Base-by-base conservation (phyloP, 2,329 filamentous ascomycete species). In the Pestalotiopsis fici region DNA sequence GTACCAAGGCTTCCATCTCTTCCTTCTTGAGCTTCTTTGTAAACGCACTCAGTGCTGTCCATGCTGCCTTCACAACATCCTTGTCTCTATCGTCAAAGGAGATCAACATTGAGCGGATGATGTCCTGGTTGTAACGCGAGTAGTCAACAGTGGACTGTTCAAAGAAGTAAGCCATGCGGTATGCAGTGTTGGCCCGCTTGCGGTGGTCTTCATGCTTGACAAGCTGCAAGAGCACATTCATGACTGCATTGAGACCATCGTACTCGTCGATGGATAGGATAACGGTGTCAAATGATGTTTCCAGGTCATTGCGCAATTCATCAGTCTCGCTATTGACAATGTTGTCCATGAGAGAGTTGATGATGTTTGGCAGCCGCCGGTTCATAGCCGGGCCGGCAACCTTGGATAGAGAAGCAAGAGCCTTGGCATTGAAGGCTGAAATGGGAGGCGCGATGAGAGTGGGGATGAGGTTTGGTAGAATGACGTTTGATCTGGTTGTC, bases 281-380 rank as follows among this genome's bases (percentile, higher is more conserved):
- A 5, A 99, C 93, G 0, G 93, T 93, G 77, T 98, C 93, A 74
- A 99, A 96, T 0, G 96, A 92, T 62, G 83, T 83, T 72, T 93
- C 89, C 12, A 99, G 86, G 69, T 98, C 95, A 55, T 80, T 80
- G 28, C 86, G 88, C 43, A 97, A 88, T 7, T 83, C 81, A n/a
- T 93, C 91, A 66, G 98, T 93, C 70, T 90, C 89, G 77, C 88
- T 89, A 66, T 87, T 86, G 68, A 98, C 90, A 63, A 97, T 93
- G 72, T 94, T 97, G 78, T 98, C 95, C 91, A 98, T 94, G 59
- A 99, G 87, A 2, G 94, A 91, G 78, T 97, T 98, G 80, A 99
- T 88, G 70, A 99, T 97, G 69, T 89, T 92, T 18, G 95, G 94
- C 67, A 99, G 82, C 73, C 94, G 91, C 74, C 96, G 88, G 73